Evolutionary conservation across 2,329 filamentous ascomycete genomes (phyloP).

Genomic region (Fusarium chlamydosporum): DNA sequence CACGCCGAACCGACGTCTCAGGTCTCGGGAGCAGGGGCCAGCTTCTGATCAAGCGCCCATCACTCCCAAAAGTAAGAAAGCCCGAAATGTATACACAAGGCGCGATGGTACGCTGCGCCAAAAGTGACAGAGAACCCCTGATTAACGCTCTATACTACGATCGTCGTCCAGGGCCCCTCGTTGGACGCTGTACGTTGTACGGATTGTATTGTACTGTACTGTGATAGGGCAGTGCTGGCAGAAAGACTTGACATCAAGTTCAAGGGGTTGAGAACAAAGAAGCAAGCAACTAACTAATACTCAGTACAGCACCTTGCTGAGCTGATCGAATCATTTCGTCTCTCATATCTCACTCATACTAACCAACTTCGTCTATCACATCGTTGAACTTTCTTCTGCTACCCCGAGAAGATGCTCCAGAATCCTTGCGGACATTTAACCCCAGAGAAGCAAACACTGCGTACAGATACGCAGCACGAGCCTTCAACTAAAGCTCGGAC

Average conservation of each 20-base stretch:
- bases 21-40: constrained; percentile 47
- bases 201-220: too few species aligned
- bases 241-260: background rate
- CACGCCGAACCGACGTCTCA: constrained; percentile 50
- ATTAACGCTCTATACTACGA: constrained; percentile 33
- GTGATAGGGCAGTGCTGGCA: background rate
- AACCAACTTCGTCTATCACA: background rate
- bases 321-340: background rate
- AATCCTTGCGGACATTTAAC: constrained; percentile 23
- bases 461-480: constrained; percentile 19
- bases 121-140: constrained; percentile 38
- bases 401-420: background rate
- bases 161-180: constrained; percentile 42
- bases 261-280: background rate
- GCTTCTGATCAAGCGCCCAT: constrained; percentile 23
- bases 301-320: background rate
- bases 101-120: constrained; percentile 43
- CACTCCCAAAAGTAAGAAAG: constrained; percentile 35
- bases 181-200: constrained; percentile 3
- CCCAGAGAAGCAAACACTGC: constrained; percentile 14
- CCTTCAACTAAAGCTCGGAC: constrained; percentile 34
- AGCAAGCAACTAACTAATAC: constrained; percentile 3
- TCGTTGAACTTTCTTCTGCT: background rate
- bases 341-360: background rate
- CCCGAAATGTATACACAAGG: constrained; percentile 25